A percentile compares a stretch with the other conserved stretches of the same genome.
Conservation (phyloP, 2,329 filamentous ascomycete species). For the Fusarium sp. region DNA sequence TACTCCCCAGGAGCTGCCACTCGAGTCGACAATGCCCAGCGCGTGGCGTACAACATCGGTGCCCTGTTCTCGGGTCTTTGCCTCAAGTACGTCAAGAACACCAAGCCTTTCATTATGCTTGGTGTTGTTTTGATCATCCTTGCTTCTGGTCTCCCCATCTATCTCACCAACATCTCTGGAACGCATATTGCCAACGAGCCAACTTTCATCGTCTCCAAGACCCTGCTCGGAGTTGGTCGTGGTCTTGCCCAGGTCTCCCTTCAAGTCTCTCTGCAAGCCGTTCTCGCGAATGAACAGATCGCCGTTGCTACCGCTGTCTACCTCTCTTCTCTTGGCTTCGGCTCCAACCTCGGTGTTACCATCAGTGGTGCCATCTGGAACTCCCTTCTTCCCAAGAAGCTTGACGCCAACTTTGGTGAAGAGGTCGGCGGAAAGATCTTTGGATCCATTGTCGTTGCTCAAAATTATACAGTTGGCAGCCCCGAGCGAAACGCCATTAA, state of each 20-base stretch:
- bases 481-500: conserved; percentile 15
- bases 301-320: conserved; percentile 32
- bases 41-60: conserved; percentile 25
- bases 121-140: conserved; percentile 27
- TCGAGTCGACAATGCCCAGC: conserved; percentile 27
- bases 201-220: conserved; percentile 29
- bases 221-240: conserved; percentile 28
- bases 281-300: conserved; percentile 24
- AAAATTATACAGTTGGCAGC: conserved; percentile 13
- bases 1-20: conserved; percentile 34
- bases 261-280: conserved; percentile 20
- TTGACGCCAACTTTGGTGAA: conserved; percentile 11
- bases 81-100: conserved; percentile 30
- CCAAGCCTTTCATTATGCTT: conserved; percentile 27
- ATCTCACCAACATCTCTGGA: conserved; percentile 30
- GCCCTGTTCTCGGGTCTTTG: conserved; percentile 9
- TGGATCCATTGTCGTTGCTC: conserved; percentile 26
- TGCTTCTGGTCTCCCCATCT: conserved; percentile 27
- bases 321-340: conserved; percentile 24
- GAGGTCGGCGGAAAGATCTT: conserved; percentile 24
- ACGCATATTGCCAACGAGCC: conserved; percentile 30
- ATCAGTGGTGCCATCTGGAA: conserved; percentile 37
- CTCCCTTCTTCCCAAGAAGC: conserved; percentile 24
- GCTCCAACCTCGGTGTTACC: conserved; percentile 30
- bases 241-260: conserved; percentile 23